Percentiles rank a stretch among this genome's conserved stretches.
These are phyloP conservation scores for Uronychia binucleata DNA, from an alignment of 73 alveolate genomes.

Conservation along the genomic window DNA sequence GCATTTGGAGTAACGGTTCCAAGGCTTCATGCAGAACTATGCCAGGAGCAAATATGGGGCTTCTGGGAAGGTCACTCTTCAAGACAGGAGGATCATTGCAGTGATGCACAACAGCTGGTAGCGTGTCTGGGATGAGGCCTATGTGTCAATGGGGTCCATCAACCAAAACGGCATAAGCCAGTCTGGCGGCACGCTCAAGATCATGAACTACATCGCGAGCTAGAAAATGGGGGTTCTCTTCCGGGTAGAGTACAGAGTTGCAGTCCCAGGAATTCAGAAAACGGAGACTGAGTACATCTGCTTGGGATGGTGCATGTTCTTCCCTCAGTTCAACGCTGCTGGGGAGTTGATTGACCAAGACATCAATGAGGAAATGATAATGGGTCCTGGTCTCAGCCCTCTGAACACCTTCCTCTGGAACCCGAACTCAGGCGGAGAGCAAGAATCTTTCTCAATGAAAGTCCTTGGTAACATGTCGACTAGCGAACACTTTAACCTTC, in stretches of 20 bases:
- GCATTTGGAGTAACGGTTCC: neutral
- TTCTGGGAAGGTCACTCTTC: neutral
- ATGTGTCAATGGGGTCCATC: slow-evolving; percentile 13
- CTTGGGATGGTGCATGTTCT: slow-evolving; percentile 49
- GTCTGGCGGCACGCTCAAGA: slow-evolving; percentile 20
- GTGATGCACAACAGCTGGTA: slow-evolving; percentile 33
- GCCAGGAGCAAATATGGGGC: neutral
- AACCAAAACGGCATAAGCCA: slow-evolving; percentile 34
- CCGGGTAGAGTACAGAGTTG: slow-evolving; percentile 45
- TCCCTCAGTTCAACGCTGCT: slow-evolving; percentile 26
- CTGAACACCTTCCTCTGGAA: slow-evolving; percentile 52
- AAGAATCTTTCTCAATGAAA: too few species aligned
- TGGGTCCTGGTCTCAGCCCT: slow-evolving; percentile 63
- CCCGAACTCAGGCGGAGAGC: slow-evolving; percentile 12
- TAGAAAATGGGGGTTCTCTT: slow-evolving; percentile 47
- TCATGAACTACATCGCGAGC: slow-evolving; percentile 40
- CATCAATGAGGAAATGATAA: slow-evolving; percentile 20
- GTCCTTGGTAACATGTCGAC: too few species aligned
- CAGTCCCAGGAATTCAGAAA: slow-evolving; percentile 19
- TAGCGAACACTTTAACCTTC: too few species aligned
- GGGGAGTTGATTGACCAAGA: slow-evolving; percentile 38
- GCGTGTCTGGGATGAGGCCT: slow-evolving; percentile 22
- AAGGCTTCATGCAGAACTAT: neutral
- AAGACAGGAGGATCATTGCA: slow-evolving; percentile 28
- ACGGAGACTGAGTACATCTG: slow-evolving; percentile 36